Percentiles rank a stretch among this genome's conserved stretches.
Evolutionary conservation across 805 yeast species (phyloP).

Genomic region (Candida dendrica): DNA sequence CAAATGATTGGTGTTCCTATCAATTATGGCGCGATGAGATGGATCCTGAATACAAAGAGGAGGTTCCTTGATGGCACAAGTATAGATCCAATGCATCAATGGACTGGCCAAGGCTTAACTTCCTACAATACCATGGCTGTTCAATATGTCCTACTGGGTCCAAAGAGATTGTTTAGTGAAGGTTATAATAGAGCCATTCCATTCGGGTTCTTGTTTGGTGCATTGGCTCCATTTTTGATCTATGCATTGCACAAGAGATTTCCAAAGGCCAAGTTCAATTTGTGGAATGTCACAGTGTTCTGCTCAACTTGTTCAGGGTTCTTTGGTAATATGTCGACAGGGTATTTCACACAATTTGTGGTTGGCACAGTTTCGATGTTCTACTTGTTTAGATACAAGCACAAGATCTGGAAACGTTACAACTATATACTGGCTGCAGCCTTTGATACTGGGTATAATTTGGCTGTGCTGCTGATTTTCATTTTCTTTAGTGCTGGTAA

Average conservation of each 20-base stretch:
- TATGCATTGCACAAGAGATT: background rate
- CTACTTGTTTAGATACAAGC: conserved; percentile 38
- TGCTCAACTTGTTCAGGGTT: background rate
- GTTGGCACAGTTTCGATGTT: conserved; percentile 38
- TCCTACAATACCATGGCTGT: background rate
- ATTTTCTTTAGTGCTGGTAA: conserved; percentile 43
- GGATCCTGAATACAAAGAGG: conserved; percentile 35
- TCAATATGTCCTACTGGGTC: background rate
- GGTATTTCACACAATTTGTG: conserved; percentile 17
- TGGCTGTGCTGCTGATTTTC: conserved; percentile 38
- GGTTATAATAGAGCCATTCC: background rate
- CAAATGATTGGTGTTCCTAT: conserved; percentile 46
- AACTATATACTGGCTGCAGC: conserved; percentile 46
- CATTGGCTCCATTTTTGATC: background rate
- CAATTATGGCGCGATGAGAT: conserved; percentile 40
- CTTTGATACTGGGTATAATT: conserved; percentile 51
- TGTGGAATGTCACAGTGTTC: background rate
- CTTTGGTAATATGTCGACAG: conserved; percentile 2
- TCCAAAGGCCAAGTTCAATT: background rate
- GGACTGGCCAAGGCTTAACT: conserved; percentile 2
- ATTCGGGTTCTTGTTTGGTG: conserved; percentile 1
- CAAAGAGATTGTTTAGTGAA: background rate
- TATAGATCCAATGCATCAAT: conserved; percentile 2
- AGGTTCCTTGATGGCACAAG: conserved; percentile 17
- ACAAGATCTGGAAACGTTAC: conserved; percentile 46